These are phyloP conservation scores for Pogostemon cablin DNA, from an alignment of 257 asterid genomes.

Conservation along the genomic window DNA sequence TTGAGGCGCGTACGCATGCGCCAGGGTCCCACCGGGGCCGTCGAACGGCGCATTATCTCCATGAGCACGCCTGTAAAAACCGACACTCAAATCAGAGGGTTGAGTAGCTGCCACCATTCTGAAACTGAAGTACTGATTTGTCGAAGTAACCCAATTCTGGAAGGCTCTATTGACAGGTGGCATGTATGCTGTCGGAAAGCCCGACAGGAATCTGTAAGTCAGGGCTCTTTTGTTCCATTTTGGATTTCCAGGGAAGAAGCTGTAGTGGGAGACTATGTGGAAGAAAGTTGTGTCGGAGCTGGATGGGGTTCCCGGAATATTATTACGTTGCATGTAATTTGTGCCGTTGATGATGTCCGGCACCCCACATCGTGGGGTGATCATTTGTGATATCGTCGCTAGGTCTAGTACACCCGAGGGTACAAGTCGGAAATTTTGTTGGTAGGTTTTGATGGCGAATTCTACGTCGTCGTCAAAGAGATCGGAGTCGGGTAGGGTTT, in stretches of 20 bases:
- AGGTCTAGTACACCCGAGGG: slow-evolving; percentile 38
- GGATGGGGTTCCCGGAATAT: not conserved
- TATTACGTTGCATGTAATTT: slow-evolving; percentile 24
- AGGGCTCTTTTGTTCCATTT: slow-evolving; percentile 43
- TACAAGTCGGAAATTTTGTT: slow-evolving; percentile 29
- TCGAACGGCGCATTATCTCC: not conserved
- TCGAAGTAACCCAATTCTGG: slow-evolving; percentile 29
- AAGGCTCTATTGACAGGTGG: slow-evolving; percentile 35
- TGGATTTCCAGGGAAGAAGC: slow-evolving; percentile 23
- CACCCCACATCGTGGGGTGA: slow-evolving; percentile 41
- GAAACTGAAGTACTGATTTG: slow-evolving; percentile 30
- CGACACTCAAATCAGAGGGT: not conserved
- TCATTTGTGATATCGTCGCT: slow-evolving; percentile 35
- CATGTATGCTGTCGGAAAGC: not conserved
- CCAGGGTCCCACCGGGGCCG: too few species aligned
- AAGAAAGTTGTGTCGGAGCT: not conserved
- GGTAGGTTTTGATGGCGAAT: slow-evolving; percentile 40
- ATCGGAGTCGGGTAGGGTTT: slow-evolving; percentile 15
- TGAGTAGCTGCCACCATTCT: not conserved
- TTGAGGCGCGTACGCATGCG: too few species aligned
- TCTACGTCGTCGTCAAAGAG: slow-evolving; percentile 38
- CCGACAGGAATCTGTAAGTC: slow-evolving; percentile 19
- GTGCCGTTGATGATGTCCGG: slow-evolving; percentile 43
- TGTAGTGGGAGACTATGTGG: slow-evolving; percentile 34
- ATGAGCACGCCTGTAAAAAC: not conserved